A percentile compares a stretch with the other conserved stretches of the same genome.
phyloP scores from a whole-genome alignment of 768 basidiomycete species.

The Dictyophora rubrovolvata region DNA sequence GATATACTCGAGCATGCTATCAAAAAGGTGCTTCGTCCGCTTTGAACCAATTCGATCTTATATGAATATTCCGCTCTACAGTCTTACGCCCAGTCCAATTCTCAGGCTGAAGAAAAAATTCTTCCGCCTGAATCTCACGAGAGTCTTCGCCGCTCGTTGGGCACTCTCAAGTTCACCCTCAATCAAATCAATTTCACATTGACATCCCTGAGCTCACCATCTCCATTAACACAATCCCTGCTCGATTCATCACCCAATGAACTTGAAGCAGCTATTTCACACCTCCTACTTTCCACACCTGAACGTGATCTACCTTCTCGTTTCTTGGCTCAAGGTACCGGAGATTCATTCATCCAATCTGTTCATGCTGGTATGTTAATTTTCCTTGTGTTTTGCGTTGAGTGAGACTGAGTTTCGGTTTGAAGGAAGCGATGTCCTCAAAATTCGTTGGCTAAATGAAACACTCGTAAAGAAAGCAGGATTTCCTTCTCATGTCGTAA shows the following conservation, averaged over 20 bases:
- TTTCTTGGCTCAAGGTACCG: conserved; percentile 40
- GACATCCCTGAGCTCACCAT: conserved; percentile 47
- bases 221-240: conserved; percentile 50
- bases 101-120: conserved; percentile 21
- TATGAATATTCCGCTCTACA: conserved; percentile 1
- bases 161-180: background rate
- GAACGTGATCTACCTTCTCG: conserved; percentile 79
- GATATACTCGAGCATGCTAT: conserved; percentile 75
- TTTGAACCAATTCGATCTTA: background rate
- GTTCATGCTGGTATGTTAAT: conserved; percentile 1
- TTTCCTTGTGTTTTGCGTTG: background rate
- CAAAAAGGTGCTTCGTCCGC: conserved; percentile 44
- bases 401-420: conserved; percentile 19
- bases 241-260: conserved; percentile 43
- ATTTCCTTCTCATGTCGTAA: conserved; percentile 65
- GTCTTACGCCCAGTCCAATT: background rate
- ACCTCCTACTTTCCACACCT: conserved; percentile 70
- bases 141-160: background rate
- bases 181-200: conserved; percentile 28
- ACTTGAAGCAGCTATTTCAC: conserved; percentile 74
- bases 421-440: conserved; percentile 51
- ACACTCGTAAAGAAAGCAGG: conserved; percentile 76
- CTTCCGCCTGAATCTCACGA: background rate
- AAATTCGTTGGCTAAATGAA: conserved; percentile 71
- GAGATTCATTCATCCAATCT: conserved; percentile 3